Base-by-base conservation (phyloP, 768 basidiomycete genomes). In the Lepiota brunneoincarnata region DNA sequence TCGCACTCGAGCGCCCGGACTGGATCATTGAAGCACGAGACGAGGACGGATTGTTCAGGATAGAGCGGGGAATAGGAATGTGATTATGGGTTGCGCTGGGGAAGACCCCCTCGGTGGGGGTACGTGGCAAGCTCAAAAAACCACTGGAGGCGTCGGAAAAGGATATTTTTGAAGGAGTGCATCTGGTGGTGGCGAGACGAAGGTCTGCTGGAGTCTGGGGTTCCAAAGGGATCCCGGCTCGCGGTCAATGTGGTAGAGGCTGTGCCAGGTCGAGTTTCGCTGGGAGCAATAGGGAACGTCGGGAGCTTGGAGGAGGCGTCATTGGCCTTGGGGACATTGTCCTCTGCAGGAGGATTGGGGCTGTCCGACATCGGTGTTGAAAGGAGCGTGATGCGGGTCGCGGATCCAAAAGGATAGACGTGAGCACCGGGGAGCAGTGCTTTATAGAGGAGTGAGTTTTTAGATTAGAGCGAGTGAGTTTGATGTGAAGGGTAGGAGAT, bases 191-290 rank as follows among this genome's bases (percentile, higher is more conserved):
- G 66, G 46, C 71, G 52, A 17, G 72, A 72, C 0, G 72, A 63
- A 1, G 70, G 65, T 6, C 73, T 64, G 45, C 70, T 71, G 48
- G 68, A 70, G 31, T 58, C 42, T 6, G 74, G 71, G 2, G 73
- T 64, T n/a, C 67, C 64, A 52, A 74, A 74, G 21, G 74, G 73
- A 58, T 74, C 53, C n/a, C 42, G 40, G 50, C 18, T 31, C 17
- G n/a, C 69, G 46, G 46, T 49, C 12, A 51, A 45, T 14, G 59
- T 59, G 15, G 69, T 56, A 14, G 63, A 60, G 15, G 61, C 63
- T 6, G 68, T 67, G 50, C 49, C 54, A 18, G 64, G 63, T 26
- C 61, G 61, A 28, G 60, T 60, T 11, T 38, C 53, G 18, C 36
- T 62, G 54, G 62, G 55, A 42, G 38, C 44, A 12, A 41, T 38